Evolutionary conservation across 257 asterid species (phyloP).

Genomic region (Solanum rostratum): DNA sequence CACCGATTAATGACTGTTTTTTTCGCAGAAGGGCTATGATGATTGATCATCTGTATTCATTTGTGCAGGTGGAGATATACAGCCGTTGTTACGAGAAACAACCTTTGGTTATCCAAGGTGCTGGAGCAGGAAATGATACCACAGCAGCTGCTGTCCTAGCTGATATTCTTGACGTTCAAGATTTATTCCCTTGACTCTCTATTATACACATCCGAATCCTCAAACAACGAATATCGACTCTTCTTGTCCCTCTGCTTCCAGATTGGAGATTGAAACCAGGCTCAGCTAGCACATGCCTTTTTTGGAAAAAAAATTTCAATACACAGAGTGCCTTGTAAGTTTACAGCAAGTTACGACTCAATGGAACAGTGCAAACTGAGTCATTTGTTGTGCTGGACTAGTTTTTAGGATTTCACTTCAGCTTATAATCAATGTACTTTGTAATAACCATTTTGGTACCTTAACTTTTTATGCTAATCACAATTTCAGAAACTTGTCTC

Average conservation of each 20-base stretch:
- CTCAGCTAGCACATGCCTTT: background rate
- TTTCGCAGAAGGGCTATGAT: background rate
- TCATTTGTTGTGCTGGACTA: background rate
- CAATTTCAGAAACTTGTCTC: too few species aligned
- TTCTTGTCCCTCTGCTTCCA: background rate
- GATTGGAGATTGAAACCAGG: background rate
- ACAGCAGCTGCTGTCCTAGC: conserved; percentile 93
- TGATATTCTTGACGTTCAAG: conserved; percentile 78
- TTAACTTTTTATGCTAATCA: too few species aligned
- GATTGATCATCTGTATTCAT: background rate
- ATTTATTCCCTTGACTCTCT: conserved; percentile 26
- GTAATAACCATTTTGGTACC: too few species aligned
- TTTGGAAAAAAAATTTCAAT: background rate
- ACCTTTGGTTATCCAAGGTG: conserved; percentile 85
- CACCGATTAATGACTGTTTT: background rate
- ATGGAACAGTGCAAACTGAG: background rate
- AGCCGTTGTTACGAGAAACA: conserved; percentile 68
- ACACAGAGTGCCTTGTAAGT: background rate
- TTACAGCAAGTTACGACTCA: background rate
- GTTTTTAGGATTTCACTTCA: background rate
- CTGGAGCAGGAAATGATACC: conserved; percentile 91
- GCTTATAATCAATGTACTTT: background rate
- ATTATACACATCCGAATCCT: too few species aligned
- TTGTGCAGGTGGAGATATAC: conserved; percentile 63
- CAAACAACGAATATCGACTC: too few species aligned